These are phyloP conservation scores for Mortierella sp. DNA, from an alignment of 371 early-diverging fungal genomes.

Conservation along the genomic window DNA sequence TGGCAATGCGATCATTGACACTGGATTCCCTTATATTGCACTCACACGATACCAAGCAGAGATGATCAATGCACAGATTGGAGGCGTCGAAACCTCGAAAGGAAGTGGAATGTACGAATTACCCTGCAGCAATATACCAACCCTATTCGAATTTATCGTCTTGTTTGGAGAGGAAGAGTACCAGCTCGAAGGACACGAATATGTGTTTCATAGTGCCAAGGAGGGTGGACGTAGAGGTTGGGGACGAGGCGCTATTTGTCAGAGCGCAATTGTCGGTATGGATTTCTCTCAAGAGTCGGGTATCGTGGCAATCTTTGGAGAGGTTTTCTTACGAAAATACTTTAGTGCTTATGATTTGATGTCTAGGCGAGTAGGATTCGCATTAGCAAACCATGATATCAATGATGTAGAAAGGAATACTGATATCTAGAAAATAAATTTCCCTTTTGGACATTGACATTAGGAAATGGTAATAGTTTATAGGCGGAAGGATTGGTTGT, in stretches of 20 bases:
- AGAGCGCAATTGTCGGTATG: conserved; percentile 78
- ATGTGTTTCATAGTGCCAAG: conserved; percentile 8
- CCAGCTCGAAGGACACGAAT: conserved; percentile 66
- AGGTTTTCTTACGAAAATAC: conserved; percentile 89
- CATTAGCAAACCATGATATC: conserved; percentile 12
- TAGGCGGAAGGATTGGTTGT: no score
- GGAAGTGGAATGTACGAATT: conserved; percentile 32
- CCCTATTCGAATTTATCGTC: conserved; percentile 73
- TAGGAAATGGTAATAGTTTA: background rate
- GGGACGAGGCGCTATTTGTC: conserved; percentile 13
- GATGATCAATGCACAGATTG: conserved; percentile 80
- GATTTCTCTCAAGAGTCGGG: conserved; percentile 80
- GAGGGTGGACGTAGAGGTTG: background rate
- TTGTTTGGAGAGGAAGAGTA: conserved; percentile 81
- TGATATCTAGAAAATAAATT: background rate
- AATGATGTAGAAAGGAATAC: background rate
- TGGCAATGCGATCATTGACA: conserved; percentile 77
- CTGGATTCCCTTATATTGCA: conserved; percentile 81
- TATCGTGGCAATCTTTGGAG: conserved; percentile 83
- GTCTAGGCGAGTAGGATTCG: conserved; percentile 85
- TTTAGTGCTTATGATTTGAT: conserved; percentile 89
- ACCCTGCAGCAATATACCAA: conserved; percentile 12
- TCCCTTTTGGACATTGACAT: background rate
- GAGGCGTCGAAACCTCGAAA: conserved; percentile 78
- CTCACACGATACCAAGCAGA: conserved; percentile 79